A percentile compares a stretch with the other conserved stretches of the same genome.
These are phyloP conservation scores for Lagenidium sp. DNA, from an alignment of 352 stramenopile species.

Conservation along the genomic window DNA sequence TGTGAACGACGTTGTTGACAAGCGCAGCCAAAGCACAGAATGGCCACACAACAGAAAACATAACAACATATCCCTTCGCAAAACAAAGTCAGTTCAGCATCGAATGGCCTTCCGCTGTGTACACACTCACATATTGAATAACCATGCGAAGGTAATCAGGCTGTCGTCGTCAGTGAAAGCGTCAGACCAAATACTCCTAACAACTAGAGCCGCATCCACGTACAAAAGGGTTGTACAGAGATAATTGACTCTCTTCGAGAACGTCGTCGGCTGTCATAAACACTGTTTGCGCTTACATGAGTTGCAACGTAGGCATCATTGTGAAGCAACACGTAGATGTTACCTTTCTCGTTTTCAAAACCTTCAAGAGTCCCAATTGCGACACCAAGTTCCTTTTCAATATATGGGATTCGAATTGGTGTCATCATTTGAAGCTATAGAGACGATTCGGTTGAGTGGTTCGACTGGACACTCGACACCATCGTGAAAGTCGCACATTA, in stretches of 20 bases:
- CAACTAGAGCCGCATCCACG: no score
- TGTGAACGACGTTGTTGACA: conserved; percentile 76
- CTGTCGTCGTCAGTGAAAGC: conserved; percentile 13
- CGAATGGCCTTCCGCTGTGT: no score
- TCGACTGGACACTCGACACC: neutral
- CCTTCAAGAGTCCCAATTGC: conserved; percentile 70
- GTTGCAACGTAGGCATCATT: no score
- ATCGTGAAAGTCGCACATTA: neutral
- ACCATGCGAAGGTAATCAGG: conserved; percentile 81
- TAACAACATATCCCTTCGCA: conserved; percentile 84
- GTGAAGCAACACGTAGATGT: no score
- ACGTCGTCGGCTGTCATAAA: conserved; percentile 84
- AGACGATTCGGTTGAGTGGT: neutral
- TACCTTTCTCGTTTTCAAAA: conserved; percentile 77
- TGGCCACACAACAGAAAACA: conserved; percentile 85
- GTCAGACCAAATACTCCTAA: no score
- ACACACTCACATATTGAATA: conserved; percentile 76
- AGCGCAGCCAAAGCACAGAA: conserved; percentile 74
- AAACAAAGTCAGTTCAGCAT: no score
- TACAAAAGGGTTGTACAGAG: conserved; percentile 78
- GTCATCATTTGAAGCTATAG: conserved; percentile 83
- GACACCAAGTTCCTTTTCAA: conserved; percentile 66
- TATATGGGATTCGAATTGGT: conserved; percentile 80
- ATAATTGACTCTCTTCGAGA: conserved; percentile 72
- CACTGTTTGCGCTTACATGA: no score